A percentile compares a stretch with the other conserved stretches of the same genome.
Conservation (phyloP, 2,329 filamentous ascomycete genomes). For the Pseudophaeomoniella oleicola region DNA sequence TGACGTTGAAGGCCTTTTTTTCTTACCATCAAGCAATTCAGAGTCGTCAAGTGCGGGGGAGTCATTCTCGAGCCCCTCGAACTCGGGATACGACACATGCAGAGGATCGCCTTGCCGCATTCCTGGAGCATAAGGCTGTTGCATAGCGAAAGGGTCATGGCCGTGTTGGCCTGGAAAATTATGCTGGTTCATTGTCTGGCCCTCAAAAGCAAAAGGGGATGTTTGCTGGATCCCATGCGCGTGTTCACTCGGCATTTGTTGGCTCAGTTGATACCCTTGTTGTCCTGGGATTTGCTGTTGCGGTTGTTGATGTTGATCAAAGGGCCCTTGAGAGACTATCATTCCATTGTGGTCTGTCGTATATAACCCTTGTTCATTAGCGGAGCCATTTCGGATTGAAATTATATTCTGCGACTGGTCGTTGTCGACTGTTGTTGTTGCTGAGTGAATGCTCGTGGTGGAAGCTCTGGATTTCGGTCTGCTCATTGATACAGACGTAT, state of each 20-base stretch:
- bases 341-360: conserved; percentile 30
- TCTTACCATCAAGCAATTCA: conserved; percentile 27
- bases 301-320: conserved; percentile 9
- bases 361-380: conserved; percentile 24
- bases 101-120: conserved; percentile 16
- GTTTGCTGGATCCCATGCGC: conserved; percentile 1
- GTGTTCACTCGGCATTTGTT: conserved; percentile 3
- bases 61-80: conserved; percentile 26
- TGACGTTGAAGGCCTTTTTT: conserved; percentile 29
- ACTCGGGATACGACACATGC: conserved; percentile 21
- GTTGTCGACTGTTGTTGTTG: conserved; percentile 26
- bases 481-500: conserved; percentile 23
- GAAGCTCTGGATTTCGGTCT: conserved; percentile 30
- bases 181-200: conserved; percentile 3
- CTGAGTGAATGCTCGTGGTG: conserved; percentile 33
- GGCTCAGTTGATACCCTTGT: conserved; percentile 5
- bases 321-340: conserved; percentile 26
- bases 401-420: conserved; percentile 22
- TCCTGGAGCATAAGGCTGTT: neutral
- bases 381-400: conserved; percentile 18
- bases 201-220: conserved; percentile 4
- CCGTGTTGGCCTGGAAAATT: neutral
- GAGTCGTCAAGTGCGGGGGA: conserved; percentile 25
- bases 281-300: conserved; percentile 3
- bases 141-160: neutral